phyloP scores from a whole-genome alignment of 2,329 filamentous ascomycete genomes.

The Pseudonectria buxi region DNA sequence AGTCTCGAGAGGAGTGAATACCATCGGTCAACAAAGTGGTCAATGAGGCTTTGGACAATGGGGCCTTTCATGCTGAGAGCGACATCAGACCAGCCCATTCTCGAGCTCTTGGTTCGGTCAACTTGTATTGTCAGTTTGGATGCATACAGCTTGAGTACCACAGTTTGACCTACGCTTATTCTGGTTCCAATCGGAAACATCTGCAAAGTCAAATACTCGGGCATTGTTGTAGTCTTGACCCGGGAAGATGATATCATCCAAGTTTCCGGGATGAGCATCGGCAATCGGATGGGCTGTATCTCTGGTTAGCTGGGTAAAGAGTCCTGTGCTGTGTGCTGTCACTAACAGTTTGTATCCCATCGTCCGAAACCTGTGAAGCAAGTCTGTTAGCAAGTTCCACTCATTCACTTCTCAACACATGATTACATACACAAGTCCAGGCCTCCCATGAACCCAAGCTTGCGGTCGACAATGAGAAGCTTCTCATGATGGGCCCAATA shows the following conservation, averaged over 20 bases:
- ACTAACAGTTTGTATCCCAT: slow-evolving; percentile 72
- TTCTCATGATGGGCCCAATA: slow-evolving; percentile 97
- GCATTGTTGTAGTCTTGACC: slow-evolving; percentile 94
- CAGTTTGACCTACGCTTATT: slow-evolving; percentile 56
- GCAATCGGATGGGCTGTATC: slow-evolving; percentile 63
- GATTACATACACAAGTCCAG: slow-evolving; percentile 62
- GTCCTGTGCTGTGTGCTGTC: neutral
- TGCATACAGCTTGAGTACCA: neutral
- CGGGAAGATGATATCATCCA: slow-evolving; percentile 72
- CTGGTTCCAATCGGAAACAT: slow-evolving; percentile 71
- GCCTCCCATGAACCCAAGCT: slow-evolving; percentile 82
- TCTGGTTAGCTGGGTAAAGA: slow-evolving; percentile 7
- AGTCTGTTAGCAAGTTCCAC: slow-evolving; percentile 16
- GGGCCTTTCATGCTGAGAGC: slow-evolving; percentile 69
- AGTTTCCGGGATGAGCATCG: slow-evolving; percentile 71
- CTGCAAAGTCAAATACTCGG: slow-evolving; percentile 71
- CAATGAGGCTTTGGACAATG: slow-evolving; percentile 65
- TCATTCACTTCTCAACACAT: neutral
- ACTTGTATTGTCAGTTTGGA: slow-evolving; percentile 34
- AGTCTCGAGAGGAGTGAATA: slow-evolving; percentile 17
- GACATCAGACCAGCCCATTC: slow-evolving; percentile 93
- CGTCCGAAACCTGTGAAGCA: slow-evolving; percentile 65
- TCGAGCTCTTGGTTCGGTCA: slow-evolving; percentile 67
- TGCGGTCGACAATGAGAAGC: slow-evolving; percentile 73
- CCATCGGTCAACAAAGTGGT: slow-evolving; percentile 82